Evolutionary conservation across 106 monocot species (phyloP).

Genomic region (Acorus calamus): DNA sequence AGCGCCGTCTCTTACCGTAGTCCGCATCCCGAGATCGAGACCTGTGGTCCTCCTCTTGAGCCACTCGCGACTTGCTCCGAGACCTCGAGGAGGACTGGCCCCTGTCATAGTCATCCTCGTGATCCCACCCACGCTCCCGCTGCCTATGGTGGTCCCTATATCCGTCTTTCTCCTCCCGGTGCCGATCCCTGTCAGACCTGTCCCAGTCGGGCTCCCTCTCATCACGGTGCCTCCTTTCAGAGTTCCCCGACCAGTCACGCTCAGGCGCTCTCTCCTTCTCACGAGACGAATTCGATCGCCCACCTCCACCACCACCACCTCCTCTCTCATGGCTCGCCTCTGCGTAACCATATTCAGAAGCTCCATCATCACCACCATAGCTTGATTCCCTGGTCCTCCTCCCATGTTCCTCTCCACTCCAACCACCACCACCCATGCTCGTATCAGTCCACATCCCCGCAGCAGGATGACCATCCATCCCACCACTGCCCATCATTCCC

Average conservation of each 20-base stretch:
- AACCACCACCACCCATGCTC: slow-evolving; percentile 15
- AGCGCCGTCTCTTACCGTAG: slow-evolving; percentile 40
- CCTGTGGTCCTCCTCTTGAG: slow-evolving; percentile 30
- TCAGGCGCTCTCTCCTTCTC: slow-evolving; percentile 50
- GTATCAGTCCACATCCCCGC: slow-evolving; percentile 50
- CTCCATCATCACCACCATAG: slow-evolving; percentile 53
- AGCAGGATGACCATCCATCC: slow-evolving; percentile 27
- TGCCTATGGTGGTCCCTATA: slow-evolving; percentile 34
- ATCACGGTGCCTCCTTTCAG: slow-evolving; percentile 38
- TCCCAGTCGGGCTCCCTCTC: slow-evolving; percentile 37
- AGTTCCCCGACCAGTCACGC: slow-evolving; percentile 33
- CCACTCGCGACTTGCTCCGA: slow-evolving; percentile 30
- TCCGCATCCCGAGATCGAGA: slow-evolving; percentile 33
- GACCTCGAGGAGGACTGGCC: slow-evolving; percentile 42
- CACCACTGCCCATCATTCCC: slow-evolving; percentile 29
- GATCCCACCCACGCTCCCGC: slow-evolving; percentile 33
- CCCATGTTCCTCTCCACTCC: slow-evolving; percentile 39
- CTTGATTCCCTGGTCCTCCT: slow-evolving; percentile 39
- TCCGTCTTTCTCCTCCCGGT: slow-evolving; percentile 41
- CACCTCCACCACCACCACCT: neutral
- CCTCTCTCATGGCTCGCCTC: slow-evolving; percentile 43
- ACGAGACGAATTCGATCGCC: slow-evolving; percentile 29
- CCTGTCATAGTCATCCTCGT: slow-evolving; percentile 26
- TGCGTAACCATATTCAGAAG: slow-evolving; percentile 50
- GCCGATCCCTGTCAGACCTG: slow-evolving; percentile 23